Base-by-base conservation (phyloP, 192 early-diverging fungal species). In the Rhizophlyctis rosea region DNA sequence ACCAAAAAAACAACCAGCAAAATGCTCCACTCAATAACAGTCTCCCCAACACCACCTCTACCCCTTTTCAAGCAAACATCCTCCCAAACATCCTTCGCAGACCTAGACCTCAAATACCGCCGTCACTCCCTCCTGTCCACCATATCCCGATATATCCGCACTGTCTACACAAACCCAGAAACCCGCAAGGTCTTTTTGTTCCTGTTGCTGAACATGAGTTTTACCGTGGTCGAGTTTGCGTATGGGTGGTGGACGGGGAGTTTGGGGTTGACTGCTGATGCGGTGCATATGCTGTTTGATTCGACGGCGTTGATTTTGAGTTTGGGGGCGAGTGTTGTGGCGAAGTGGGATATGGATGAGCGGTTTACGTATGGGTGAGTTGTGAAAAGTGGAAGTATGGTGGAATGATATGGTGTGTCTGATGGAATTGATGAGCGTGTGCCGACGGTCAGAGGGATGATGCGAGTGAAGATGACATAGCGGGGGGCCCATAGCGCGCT, bases 211-310 rank as follows among this genome's bases (percentile, higher is more conserved):
- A 98, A 98, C 72, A 73, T 98, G 23, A 84, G 86, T 14, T 98
- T 95, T 67, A 96, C 94, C 84, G 82, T 89, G 64, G 87, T 98
- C 23, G 93, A 98, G 67, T 74, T 75, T 58, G 24, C 76, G 11
- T 82, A 73, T 52, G 77, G 76, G 16, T 80, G 72, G 72, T 77
- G 75, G 75, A 76, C 74, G n/a, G 70, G 74, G 61, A 78, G 75
- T 47, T 77, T 98, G 50, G 92, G 93, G 4, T 81, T 98, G 25
- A 92, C 92, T 24, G 92, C 93, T 30, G 95, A 98, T 74, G 95
- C 95, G 18, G 91, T 95, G 54, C 95, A 98, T 73, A 98, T 98
- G 95, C 84, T 96, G 59, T 98, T 98, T 76, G 95, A 98, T 75
- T 94, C 91, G 57, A 78, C 95, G 70, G 93, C 93, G 4, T 67